A percentile compares a stretch with the other conserved stretches of the same genome.
Conservation (phyloP, 108 stramenopile species). For the Stephanodiscus minutulus region DNA sequence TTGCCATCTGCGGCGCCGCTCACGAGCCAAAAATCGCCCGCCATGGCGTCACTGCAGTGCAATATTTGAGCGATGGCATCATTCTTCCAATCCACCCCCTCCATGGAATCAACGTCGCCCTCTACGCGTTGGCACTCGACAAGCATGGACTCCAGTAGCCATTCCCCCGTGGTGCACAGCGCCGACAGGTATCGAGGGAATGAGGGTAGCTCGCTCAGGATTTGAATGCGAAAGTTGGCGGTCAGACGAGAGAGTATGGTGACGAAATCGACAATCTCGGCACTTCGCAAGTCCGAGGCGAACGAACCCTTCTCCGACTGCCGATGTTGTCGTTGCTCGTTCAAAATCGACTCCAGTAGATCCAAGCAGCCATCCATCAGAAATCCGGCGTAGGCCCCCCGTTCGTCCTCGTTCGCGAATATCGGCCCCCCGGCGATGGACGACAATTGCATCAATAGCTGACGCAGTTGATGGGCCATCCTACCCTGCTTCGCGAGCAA, state of each 20-base stretch:
- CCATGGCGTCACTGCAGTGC: conserved; percentile 70
- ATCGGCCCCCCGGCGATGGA: conserved; percentile 66
- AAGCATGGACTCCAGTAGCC: conserved; percentile 64
- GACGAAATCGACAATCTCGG: conserved; percentile 52
- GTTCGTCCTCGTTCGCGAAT: conserved; percentile 55
- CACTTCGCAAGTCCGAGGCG: conserved; percentile 45
- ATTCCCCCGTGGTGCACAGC: conserved; percentile 55
- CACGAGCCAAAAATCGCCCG: conserved; percentile 78
- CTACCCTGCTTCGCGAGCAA: conserved; percentile 18
- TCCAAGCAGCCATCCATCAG: conserved; percentile 68
- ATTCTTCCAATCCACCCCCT: conserved; percentile 71
- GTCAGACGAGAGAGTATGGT: conserved; percentile 68
- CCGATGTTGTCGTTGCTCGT: conserved; percentile 30
- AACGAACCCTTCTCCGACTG: conserved; percentile 16
- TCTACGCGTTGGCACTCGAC: conserved; percentile 58
- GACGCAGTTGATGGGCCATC: conserved; percentile 67
- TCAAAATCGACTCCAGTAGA: conserved; percentile 44
- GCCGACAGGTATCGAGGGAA: conserved; percentile 55
- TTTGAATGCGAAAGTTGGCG: conserved; percentile 58
- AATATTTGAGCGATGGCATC: conserved; percentile 71
- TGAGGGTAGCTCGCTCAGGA: conserved; percentile 53
- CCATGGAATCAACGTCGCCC: conserved; percentile 76
- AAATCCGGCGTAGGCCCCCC: conserved; percentile 59
- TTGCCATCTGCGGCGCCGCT: conserved; percentile 59
- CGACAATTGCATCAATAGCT: conserved; percentile 68